Conservation (phyloP, 2,329 filamentous ascomycete species). For the Ceratocystis destructans region DNA sequence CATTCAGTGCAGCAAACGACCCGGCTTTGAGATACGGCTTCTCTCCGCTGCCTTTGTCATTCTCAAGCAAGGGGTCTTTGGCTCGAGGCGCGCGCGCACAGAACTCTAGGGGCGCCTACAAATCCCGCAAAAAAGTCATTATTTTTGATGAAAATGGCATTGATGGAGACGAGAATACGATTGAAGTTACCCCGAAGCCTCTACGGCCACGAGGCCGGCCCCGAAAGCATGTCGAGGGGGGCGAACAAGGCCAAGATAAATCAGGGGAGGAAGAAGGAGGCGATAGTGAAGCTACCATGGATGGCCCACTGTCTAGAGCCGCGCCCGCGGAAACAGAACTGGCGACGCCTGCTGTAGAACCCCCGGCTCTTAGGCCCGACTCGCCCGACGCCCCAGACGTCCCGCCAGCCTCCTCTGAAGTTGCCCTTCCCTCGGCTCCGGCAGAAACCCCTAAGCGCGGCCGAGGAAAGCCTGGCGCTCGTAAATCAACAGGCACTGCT, state of each 20-base stretch:
- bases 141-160: slow-evolving; percentile 10
- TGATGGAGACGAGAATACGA: not conserved
- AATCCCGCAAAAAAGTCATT: slow-evolving; percentile 15
- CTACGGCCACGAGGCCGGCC: not conserved
- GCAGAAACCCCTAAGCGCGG: not conserved
- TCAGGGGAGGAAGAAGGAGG: not conserved
- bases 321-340: not conserved
- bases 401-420: not conserved
- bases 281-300: not conserved
- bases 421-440: not conserved
- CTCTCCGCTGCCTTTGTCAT: not conserved
- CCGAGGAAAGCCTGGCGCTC: not conserved
- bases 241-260: not conserved
- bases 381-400: not conserved
- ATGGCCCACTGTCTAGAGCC: no score
- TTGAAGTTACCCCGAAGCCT: not conserved
- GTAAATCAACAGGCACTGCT: slow-evolving; percentile 10
- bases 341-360: not conserved
- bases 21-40: slow-evolving; percentile 17
- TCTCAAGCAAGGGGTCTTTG: not conserved
- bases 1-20: not conserved
- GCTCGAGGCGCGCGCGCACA: not conserved
- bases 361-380: not conserved
- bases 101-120: not conserved
- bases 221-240: not conserved